Percentiles rank a stretch among this genome's conserved stretches.
Conservation (phyloP, 2,329 filamentous ascomycete genomes). For the Aureobasidium sp. region DNA sequence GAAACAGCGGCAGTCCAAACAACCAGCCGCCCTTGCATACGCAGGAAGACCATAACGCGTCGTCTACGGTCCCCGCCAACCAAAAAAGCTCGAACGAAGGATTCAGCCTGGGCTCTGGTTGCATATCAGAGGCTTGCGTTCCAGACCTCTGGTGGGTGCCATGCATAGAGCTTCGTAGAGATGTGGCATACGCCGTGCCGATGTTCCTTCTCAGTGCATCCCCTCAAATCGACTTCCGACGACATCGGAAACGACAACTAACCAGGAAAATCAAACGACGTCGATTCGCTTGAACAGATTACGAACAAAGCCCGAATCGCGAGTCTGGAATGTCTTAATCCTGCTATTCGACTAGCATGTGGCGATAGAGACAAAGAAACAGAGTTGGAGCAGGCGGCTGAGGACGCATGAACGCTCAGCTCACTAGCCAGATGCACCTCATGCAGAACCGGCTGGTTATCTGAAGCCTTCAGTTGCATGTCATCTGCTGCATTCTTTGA, state of each 20-base stretch:
- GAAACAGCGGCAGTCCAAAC: not conserved
- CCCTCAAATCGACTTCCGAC: not conserved
- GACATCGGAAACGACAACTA: not conserved
- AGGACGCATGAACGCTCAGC: not conserved
- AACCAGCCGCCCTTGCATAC: constrained; percentile 5
- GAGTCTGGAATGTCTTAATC: not conserved
- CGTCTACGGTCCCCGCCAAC: not conserved
- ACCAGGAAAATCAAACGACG: not conserved
- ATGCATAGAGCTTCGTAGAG: not conserved
- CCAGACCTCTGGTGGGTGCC: not conserved
- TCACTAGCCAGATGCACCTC: not conserved
- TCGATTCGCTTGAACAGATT: not conserved
- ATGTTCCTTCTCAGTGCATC: not conserved
- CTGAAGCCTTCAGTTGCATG: not conserved
- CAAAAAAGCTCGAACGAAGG: not conserved
- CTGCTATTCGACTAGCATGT: not conserved
- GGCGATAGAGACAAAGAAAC: not conserved
- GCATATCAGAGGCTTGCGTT: not conserved
- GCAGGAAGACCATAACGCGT: not conserved
- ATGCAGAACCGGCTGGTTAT: not conserved
- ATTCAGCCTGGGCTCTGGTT: not conserved
- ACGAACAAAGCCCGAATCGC: not conserved
- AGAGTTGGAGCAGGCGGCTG: not conserved
- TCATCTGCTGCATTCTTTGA: not conserved
- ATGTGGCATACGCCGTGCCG: not conserved